Evolutionary conservation across 2,329 filamentous ascomycete genomes (phyloP).

Genomic region (Pestalotiopsis sp.): DNA sequence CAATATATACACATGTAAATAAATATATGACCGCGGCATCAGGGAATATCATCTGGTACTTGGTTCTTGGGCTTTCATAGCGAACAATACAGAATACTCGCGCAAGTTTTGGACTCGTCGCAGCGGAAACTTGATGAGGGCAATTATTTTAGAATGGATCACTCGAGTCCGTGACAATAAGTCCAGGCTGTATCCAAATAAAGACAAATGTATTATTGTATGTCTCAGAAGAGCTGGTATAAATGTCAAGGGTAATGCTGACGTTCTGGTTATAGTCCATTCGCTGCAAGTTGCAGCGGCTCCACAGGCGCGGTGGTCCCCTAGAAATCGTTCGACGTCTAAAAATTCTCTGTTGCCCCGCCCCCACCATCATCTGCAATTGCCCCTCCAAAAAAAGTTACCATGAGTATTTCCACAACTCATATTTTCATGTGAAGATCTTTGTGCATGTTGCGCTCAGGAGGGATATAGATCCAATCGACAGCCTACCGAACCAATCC

Average conservation of each 20-base stretch:
- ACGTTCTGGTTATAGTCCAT: neutral
- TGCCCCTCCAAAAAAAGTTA: conserved; percentile 7
- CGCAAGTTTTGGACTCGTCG: no score
- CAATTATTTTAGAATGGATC: no score
- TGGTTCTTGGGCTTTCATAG: no score
- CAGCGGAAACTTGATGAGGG: no score
- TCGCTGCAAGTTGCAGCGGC: neutral
- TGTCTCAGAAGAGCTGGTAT: neutral
- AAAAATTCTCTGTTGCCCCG: conserved; percentile 9
- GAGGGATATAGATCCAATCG: neutral
- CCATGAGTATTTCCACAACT: neutral
- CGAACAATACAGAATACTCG: no score
- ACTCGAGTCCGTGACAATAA: no score
- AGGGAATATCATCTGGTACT: no score
- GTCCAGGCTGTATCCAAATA: no score
- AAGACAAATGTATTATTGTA: no score
- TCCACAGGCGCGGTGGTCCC: neutral
- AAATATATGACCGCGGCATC: no score
- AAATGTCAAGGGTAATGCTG: neutral
- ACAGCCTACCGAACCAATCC: neutral
- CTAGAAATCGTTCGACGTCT: neutral
- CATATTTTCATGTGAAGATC: neutral
- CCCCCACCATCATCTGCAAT: conserved; percentile 1
- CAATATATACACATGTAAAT: no score
- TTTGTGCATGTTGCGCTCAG: neutral